These are phyloP conservation scores for Paecilomyces sp. DNA, from an alignment of 2,329 filamentous ascomycete genomes.

Conservation along the genomic window DNA sequence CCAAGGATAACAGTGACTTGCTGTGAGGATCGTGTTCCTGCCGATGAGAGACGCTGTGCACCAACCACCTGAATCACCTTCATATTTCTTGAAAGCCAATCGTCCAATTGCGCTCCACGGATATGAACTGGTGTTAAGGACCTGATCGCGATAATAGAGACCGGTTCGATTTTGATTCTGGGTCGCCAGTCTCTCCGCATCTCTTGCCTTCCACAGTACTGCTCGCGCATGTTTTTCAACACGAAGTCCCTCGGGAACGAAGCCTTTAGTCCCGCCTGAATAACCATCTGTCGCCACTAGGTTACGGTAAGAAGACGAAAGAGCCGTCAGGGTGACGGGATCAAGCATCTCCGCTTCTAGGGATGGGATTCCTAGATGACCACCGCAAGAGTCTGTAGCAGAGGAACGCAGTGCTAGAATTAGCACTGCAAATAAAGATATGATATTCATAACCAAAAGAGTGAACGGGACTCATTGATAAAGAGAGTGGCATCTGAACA, in stretches of 20 bases:
- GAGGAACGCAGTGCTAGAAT: background rate
- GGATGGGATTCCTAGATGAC: background rate
- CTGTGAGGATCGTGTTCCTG: slow-evolving; percentile 14
- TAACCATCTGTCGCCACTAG: background rate
- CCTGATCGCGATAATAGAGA: slow-evolving; percentile 7
- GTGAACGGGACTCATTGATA: background rate
- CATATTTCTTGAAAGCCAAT: slow-evolving; percentile 11
- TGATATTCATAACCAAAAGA: background rate
- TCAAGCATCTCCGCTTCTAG: slow-evolving; percentile 2
- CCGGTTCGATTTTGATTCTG: slow-evolving; percentile 2
- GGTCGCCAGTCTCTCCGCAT: slow-evolving; percentile 2
- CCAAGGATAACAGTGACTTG: slow-evolving; percentile 17
- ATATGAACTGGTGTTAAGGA: slow-evolving; percentile 9
- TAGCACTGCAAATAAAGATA: background rate
- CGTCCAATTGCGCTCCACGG: slow-evolving; percentile 16
- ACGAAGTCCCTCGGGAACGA: slow-evolving; percentile 1
- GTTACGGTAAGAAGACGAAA: background rate
- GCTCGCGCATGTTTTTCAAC: background rate
- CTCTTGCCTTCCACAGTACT: slow-evolving; percentile 2
- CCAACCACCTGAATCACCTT: slow-evolving; percentile 13
- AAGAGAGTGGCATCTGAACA: background rate
- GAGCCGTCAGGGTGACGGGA: background rate
- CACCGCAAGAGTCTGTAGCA: background rate
- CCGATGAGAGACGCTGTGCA: slow-evolving; percentile 15
- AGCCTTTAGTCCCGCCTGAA: slow-evolving; percentile 8